Conservation (phyloP, 1,284 basidiomycete species). For the Apiotrichum mycotoxinovorans region DNA sequence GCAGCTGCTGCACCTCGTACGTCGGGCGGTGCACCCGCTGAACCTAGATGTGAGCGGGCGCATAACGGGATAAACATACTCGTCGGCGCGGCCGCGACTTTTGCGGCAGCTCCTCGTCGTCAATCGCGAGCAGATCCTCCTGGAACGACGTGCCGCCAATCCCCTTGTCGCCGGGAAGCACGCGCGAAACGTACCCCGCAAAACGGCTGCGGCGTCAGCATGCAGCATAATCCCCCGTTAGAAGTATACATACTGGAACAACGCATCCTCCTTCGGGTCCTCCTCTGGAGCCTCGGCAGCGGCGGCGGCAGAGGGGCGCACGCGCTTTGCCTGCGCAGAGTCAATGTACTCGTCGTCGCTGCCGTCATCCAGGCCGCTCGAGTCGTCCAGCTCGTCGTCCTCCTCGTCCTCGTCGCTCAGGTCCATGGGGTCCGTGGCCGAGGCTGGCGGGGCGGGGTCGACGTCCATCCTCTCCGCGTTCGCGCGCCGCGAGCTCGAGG, state of each 20-base stretch:
- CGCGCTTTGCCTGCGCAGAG: constrained; percentile 7
- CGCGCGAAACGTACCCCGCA: constrained; percentile 30
- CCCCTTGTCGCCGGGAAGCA: constrained; percentile 10
- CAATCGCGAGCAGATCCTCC: constrained; percentile 26
- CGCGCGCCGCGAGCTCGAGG: constrained; percentile 2
- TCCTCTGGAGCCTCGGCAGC: constrained; percentile 9
- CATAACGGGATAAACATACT: not conserved
- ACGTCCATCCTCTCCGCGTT: constrained; percentile 3
- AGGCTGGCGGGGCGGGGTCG: not conserved
- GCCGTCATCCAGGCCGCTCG: constrained; percentile 27
- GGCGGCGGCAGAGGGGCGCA: too few species aligned
- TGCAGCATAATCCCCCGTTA: too few species aligned
- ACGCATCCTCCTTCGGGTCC: constrained; percentile 22
- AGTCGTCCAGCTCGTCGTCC: constrained; percentile 13
- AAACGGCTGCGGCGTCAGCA: constrained; percentile 26
- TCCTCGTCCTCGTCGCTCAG: not conserved
- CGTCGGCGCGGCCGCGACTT: constrained; percentile 7
- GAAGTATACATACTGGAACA: constrained; percentile 30
- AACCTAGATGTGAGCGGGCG: constrained; percentile 23
- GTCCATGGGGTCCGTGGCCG: not conserved
- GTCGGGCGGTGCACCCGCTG: constrained; percentile 63
- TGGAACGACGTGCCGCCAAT: constrained; percentile 24
- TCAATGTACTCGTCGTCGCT: constrained; percentile 19
- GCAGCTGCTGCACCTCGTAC: constrained; percentile 71
- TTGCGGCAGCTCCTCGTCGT: constrained; percentile 32